phyloP scores from a whole-genome alignment of 2,329 filamentous ascomycete genomes.

The Aspergillus sp. region DNA sequence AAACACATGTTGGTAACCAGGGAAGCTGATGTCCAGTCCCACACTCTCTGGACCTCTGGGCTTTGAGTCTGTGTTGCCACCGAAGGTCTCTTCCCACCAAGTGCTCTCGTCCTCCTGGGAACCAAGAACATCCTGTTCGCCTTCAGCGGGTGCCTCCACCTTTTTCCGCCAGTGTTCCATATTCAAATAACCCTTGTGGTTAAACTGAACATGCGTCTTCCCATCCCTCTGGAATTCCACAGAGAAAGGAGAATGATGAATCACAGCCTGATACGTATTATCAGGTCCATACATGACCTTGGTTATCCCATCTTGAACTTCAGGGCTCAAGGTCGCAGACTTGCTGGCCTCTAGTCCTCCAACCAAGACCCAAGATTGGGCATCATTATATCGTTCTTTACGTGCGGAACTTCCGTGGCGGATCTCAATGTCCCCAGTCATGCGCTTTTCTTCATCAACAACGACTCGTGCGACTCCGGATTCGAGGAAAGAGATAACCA shows the following conservation, averaged over 20 bases:
- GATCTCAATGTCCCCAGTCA: conserved; percentile 84
- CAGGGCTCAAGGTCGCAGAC: conserved; percentile 65
- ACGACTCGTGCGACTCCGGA: conserved; percentile 85
- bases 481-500: conserved; percentile 84
- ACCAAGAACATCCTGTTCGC: conserved; percentile 43
- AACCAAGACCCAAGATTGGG: conserved; percentile 80
- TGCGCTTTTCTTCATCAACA: conserved; percentile 86
- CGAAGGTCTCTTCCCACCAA: conserved; percentile 97
- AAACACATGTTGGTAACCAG: conserved; percentile 87
- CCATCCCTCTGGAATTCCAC: conserved; percentile 87
- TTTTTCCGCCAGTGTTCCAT: conserved; percentile 94
- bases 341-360: conserved; percentile 74
- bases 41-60: conserved; percentile 93
- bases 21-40: conserved; percentile 86
- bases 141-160: conserved; percentile 64
- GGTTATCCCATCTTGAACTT: conserved; percentile 67
- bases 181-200: conserved; percentile 86
- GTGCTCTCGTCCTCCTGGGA: conserved; percentile 66
- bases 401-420: conserved; percentile 78
- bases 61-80: conserved; percentile 92
- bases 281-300: conserved; percentile 75
- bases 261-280: conserved; percentile 75
- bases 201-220: conserved; percentile 79
- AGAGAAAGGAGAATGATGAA: conserved; percentile 78
- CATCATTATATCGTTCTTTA: conserved; percentile 95